Conservation (phyloP, 768 basidiomycete species). For the Pholiota molesta region DNA sequence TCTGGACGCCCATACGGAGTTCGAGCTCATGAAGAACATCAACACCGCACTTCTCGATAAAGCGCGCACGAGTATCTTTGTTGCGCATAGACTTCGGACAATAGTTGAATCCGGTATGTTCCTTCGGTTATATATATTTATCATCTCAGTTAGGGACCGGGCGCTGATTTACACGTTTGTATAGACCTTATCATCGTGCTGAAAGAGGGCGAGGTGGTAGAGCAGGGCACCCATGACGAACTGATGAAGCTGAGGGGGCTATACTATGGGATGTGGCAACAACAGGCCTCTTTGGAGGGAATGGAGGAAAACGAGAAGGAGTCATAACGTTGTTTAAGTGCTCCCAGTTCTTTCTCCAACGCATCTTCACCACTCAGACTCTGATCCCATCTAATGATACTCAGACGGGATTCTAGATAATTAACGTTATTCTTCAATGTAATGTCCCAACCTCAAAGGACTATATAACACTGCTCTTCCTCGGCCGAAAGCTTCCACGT, state of each 20-base stretch:
- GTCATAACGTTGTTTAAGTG: neutral
- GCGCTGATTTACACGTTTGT: neutral
- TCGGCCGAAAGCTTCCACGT: too few relatives aligned
- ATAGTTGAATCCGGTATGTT: conserved; percentile 84
- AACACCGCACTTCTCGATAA: conserved; percentile 76
- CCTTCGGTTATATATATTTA: neutral
- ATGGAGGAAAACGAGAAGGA: conserved; percentile 16
- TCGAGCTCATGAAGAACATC: conserved; percentile 94
- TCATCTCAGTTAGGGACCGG: neutral
- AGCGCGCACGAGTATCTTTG: conserved; percentile 91
- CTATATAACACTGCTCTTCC: too few relatives aligned
- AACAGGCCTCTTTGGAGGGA: conserved; percentile 59
- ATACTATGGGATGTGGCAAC: conserved; percentile 82
- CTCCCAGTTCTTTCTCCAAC: too few relatives aligned
- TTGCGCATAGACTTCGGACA: conserved; percentile 90
- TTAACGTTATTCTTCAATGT: too few relatives aligned
- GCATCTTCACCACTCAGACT: too few relatives aligned
- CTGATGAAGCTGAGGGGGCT: conserved; percentile 71
- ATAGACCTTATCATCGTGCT: conserved; percentile 92
- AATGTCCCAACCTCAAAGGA: too few relatives aligned
- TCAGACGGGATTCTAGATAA: too few relatives aligned
- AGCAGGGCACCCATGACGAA: conserved; percentile 93
- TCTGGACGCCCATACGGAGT: conserved; percentile 92
- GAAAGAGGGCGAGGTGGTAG: conserved; percentile 86
- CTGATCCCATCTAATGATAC: too few relatives aligned